Evolutionary conservation across 371 early-diverging fungal species (phyloP), one percentile per base, ranked within the genome.

Genomic region (Coemansia linderi): DNA sequence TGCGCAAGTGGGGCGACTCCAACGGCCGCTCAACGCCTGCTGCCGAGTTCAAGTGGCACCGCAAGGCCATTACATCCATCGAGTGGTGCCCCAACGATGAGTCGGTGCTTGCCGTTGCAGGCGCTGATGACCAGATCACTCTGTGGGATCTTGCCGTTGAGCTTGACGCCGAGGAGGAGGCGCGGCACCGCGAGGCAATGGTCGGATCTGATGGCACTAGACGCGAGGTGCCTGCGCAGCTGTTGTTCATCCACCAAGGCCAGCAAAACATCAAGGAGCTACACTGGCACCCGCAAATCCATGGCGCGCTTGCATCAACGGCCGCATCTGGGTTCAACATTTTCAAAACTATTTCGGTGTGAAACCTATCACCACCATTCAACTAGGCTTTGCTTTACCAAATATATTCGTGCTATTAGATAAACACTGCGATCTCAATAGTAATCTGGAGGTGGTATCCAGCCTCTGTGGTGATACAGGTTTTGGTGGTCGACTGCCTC

Each of bases 111-210:
- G 95, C 91, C n/a, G 96, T 93, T 10, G 83, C 94, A 7, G 96
- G 97, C 12, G 95, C 93, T 12, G 98, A 98, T 79, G 92, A 98
- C 73, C 97, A 97, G 84, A 76, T 95, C 39, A 94, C 97, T n/a
- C 73, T 97, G 31, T 98, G 98, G 98, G 98, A 98, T 82, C 84
- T 97, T 44, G 92, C 96, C 4, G 92, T 97, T 13, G 98, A 98
- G 82, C 88, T 89, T 39, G 97, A 96, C 80, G 85, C 91, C 4
- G 96, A 96, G 82, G 95, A 96, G 81, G 91, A 90, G 50, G 77
- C 78, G 57, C 72, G 83, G 67, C 75, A 82, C 71, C 44, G 70
- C 41, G 71, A 79, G 31, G 72, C 81, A 61, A 81, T 82, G 72
- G 85, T 85, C 22, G 86, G 85, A n/a, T 41, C 77, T 9, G 83